These are phyloP conservation scores for Fonsecaea pugnacius DNA, from an alignment of 2,329 filamentous ascomycete genomes.

Conservation along the genomic window DNA sequence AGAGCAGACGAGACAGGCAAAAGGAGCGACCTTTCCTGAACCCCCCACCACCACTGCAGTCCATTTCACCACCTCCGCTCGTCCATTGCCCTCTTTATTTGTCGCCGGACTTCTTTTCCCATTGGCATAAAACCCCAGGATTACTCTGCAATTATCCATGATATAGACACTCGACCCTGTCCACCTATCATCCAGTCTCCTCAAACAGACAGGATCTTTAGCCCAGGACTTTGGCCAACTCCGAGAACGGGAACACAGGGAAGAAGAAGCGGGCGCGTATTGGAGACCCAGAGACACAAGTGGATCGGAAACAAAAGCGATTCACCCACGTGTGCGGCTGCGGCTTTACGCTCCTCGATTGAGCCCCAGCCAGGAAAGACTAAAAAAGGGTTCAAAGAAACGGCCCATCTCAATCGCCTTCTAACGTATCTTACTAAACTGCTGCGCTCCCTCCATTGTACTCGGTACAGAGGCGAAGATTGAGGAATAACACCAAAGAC, in stretches of 20 bases:
- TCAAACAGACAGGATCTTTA: not conserved
- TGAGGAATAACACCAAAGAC: not conserved
- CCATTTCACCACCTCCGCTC: conserved; percentile 10
- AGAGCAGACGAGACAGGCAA: not conserved
- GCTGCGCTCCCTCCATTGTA: not conserved
- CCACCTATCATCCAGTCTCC: not conserved
- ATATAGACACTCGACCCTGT: not conserved
- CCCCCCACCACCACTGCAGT: conserved; percentile 5
- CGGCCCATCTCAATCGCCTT: too few relatives aligned
- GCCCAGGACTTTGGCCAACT: not conserved
- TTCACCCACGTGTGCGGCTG: not conserved
- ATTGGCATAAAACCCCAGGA: conserved; percentile 1
- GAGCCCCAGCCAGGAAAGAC: not conserved
- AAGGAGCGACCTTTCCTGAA: not conserved
- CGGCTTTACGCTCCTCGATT: not conserved
- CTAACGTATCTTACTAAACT: not conserved
- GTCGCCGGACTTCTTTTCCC: not conserved
- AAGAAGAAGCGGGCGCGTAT: not conserved
- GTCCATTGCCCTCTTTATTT: conserved; percentile 2
- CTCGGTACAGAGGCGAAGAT: not conserved
- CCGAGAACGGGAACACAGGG: not conserved
- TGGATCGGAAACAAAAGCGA: not conserved
- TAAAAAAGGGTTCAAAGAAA: not conserved
- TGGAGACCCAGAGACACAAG: not conserved
- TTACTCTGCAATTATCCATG: not conserved